These are phyloP conservation scores for Trichosporon sp. DNA, from an alignment of 1,284 basidiomycete genomes.

Conservation along the genomic window DNA sequence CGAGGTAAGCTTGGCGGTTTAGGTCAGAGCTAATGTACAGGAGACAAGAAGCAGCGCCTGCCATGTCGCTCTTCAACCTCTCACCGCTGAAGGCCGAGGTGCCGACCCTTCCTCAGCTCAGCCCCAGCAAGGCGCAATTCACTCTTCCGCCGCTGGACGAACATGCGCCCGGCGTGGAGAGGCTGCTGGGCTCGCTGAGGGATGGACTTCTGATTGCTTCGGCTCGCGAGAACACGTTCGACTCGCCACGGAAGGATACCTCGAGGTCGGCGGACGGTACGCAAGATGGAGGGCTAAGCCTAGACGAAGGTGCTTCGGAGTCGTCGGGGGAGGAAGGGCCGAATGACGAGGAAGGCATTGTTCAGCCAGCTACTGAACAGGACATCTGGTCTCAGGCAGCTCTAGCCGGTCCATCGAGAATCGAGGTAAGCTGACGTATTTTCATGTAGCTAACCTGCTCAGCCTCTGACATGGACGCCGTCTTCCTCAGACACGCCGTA, in stretches of 20 bases:
- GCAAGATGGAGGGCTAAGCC: not conserved
- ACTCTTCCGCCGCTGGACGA: slow-evolving; percentile 28
- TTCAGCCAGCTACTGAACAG: not conserved
- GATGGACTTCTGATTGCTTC: not conserved
- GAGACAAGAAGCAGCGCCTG: not conserved
- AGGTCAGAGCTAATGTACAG: not conserved
- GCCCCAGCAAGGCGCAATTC: slow-evolving; percentile 15
- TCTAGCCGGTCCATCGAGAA: slow-evolving; percentile 4
- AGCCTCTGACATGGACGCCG: slow-evolving; percentile 12
- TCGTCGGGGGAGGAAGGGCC: not conserved
- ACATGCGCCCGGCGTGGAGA: slow-evolving; percentile 24
- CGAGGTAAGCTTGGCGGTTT: not conserved
- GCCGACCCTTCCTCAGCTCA: not conserved
- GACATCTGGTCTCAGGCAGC: slow-evolving; percentile 2
- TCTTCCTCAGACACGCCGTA: slow-evolving; percentile 8
- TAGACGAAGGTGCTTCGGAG: not conserved
- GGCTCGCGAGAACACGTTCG: not conserved
- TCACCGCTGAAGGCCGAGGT: not conserved
- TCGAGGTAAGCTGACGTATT: slow-evolving; percentile 15
- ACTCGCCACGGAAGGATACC: not conserved
- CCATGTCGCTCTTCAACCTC: slow-evolving; percentile 7
- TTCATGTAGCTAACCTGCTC: not conserved
- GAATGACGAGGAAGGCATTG: not conserved
- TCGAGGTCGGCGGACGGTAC: not conserved
- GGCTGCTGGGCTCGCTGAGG: slow-evolving; percentile 18